These are phyloP conservation scores for Pseudoperonospora humuli DNA, from an alignment of 352 stramenopile species.

Conservation along the genomic window DNA sequence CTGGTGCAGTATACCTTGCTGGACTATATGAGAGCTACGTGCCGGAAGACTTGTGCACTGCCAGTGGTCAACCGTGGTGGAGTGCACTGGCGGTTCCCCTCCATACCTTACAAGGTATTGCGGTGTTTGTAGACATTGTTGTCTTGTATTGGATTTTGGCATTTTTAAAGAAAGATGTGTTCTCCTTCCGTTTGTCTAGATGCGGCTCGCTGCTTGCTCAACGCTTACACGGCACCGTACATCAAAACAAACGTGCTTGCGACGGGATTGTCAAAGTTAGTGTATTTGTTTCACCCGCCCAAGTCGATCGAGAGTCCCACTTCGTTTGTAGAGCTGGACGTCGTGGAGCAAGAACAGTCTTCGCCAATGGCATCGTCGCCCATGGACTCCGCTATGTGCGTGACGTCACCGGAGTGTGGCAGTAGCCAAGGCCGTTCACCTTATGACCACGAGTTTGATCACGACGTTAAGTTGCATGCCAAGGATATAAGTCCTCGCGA, in stretches of 20 bases:
- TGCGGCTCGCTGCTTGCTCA: conserved; percentile 67
- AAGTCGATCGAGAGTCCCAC: conserved; percentile 48
- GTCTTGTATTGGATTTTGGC: conserved; percentile 32
- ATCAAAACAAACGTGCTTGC: conserved; percentile 69
- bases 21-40: conserved; percentile 80
- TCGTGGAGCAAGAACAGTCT: conserved; percentile 36
- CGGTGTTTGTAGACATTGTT: conserved; percentile 31
- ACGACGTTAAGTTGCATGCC: conserved; percentile 47
- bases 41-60: conserved; percentile 46
- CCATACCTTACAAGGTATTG: conserved; percentile 78
- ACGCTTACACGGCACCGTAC: conserved; percentile 72
- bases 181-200: conserved; percentile 56
- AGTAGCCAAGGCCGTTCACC: conserved; percentile 60
- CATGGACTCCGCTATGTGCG: conserved; percentile 57
- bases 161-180: conserved; percentile 61
- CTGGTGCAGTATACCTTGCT: conserved; percentile 76
- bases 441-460: conserved; percentile 69
- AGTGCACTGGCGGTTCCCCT: conserved; percentile 54
- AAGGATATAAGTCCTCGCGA: conserved; percentile 47
- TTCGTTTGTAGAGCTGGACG: conserved; percentile 33
- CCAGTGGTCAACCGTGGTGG: conserved; percentile 60
- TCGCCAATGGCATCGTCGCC: conserved; percentile 34
- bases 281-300: conserved; percentile 60
- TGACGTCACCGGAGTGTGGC: conserved; percentile 69
- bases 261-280: conserved; percentile 60